Evolutionary conservation across 371 early-diverging fungal species (phyloP).

Genomic region (Haplosporangium sp.): DNA sequence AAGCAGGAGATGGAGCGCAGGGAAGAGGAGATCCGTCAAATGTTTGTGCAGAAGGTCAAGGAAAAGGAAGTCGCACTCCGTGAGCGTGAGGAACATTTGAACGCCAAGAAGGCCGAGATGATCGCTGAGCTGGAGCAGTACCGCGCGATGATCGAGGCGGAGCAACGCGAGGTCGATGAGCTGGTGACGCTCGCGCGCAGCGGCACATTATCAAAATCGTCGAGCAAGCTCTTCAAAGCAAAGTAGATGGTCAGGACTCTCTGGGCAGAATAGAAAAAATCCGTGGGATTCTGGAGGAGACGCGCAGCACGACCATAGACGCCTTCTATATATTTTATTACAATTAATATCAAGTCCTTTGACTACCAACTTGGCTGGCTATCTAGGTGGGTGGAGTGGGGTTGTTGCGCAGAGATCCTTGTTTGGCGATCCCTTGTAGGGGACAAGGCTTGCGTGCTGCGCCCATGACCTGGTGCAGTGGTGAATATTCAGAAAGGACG

Average conservation of each 20-base stretch:
- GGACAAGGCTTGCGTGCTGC: too few relatives aligned
- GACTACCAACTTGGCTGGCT: too few relatives aligned
- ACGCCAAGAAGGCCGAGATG: conserved; percentile 60
- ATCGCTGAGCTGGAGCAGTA: conserved; percentile 68
- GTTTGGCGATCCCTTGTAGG: too few relatives aligned
- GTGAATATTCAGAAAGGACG: too few relatives aligned
- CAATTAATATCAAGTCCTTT: too few relatives aligned
- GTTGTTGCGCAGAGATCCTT: too few relatives aligned
- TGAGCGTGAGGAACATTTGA: conserved; percentile 73
- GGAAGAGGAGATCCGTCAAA: conserved; percentile 81
- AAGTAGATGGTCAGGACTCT: conserved; percentile 10
- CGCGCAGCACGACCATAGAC: neutral
- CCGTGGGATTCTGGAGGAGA: too few relatives aligned
- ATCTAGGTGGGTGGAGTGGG: too few relatives aligned
- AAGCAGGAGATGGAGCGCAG: conserved; percentile 77
- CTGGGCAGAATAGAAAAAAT: neutral
- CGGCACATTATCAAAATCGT: conserved; percentile 35
- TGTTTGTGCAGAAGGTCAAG: conserved; percentile 79
- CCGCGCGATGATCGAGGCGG: conserved; percentile 57
- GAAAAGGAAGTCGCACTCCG: conserved; percentile 77
- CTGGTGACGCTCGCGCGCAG: conserved; percentile 23
- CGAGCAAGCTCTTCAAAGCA: conserved; percentile 47
- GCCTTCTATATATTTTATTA: too few relatives aligned
- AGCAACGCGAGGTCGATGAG: conserved; percentile 51
- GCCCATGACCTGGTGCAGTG: too few relatives aligned